Conservation (phyloP, 768 basidiomycete genomes). For the Stropharia rugosoannulata region DNA sequence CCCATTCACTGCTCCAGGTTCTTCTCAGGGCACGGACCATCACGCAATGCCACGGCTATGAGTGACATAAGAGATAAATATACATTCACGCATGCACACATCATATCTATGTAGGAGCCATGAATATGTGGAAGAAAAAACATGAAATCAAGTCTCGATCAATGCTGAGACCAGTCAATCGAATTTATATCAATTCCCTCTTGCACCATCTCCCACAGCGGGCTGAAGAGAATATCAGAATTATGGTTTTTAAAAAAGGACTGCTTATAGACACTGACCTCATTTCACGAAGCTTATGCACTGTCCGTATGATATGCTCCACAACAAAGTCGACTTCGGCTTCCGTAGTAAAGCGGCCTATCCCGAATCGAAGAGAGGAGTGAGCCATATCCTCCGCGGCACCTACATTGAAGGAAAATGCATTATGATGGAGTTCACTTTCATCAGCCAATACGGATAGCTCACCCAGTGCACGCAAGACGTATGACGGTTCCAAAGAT, state of each 20-base stretch:
- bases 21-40: constrained; percentile 45
- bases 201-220: constrained; percentile 99
- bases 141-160: constrained; percentile 25
- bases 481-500: constrained; percentile 97
- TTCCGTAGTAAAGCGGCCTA: constrained; percentile 97
- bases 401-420: constrained; percentile 39
- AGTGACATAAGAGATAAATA: neutral
- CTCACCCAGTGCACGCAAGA: constrained; percentile 88
- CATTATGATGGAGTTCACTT: neutral
- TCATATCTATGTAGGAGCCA: constrained; percentile 10
- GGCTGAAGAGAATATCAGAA: constrained; percentile 43
- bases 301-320: constrained; percentile 82
- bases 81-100: neutral
- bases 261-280: constrained; percentile 46
- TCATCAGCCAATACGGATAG: neutral
- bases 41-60: neutral
- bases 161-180: constrained; percentile 94
- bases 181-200: constrained; percentile 95
- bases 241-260: neutral
- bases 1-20: constrained; percentile 21
- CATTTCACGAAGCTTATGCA: constrained; percentile 89
- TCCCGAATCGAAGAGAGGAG: constrained; percentile 94
- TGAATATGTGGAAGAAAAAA: constrained; percentile 13
- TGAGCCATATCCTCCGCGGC: constrained; percentile 99
- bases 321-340: constrained; percentile 95